Evolutionary conservation across 2,329 filamentous ascomycete species (phyloP).

Genomic region (Aspergillus jensenii): DNA sequence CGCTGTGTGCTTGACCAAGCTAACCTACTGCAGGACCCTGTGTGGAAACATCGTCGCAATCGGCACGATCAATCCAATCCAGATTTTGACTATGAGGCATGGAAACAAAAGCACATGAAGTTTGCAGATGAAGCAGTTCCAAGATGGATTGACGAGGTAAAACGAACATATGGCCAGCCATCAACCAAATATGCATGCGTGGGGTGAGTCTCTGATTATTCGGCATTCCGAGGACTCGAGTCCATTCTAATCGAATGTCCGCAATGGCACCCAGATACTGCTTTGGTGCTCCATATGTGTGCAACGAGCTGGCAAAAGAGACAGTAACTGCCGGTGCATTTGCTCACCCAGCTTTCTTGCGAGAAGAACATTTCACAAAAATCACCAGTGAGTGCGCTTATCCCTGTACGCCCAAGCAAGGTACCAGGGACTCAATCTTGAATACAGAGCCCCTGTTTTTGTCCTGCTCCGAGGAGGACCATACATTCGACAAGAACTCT

Average conservation of each 20-base stretch:
- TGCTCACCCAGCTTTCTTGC: not conserved
- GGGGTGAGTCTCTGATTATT: not conserved
- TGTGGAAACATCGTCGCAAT: constrained; percentile 31
- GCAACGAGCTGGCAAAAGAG: not conserved
- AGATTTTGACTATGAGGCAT: constrained; percentile 50
- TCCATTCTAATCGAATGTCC: too few species aligned
- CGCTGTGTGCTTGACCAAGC: too few species aligned
- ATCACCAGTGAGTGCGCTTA: not conserved
- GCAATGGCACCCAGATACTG: not conserved
- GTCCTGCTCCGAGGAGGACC: not conserved
- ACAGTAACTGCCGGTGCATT: not conserved
- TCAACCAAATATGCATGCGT: not conserved
- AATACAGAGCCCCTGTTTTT: not conserved
- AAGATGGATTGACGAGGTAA: not conserved
- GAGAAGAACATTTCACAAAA: not conserved
- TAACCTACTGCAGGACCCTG: not conserved
- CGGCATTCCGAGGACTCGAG: too few species aligned
- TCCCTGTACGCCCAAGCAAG: too few species aligned
- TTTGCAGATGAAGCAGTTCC: constrained; percentile 48
- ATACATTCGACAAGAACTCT: too few species aligned
- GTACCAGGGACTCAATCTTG: too few species aligned
- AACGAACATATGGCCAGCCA: not conserved
- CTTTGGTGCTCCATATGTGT: not conserved
- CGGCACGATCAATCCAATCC: constrained; percentile 23
- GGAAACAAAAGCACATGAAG: constrained; percentile 47